Conservation (phyloP, 2,329 filamentous ascomycete species). For the Beauveria bassiana region DNA sequence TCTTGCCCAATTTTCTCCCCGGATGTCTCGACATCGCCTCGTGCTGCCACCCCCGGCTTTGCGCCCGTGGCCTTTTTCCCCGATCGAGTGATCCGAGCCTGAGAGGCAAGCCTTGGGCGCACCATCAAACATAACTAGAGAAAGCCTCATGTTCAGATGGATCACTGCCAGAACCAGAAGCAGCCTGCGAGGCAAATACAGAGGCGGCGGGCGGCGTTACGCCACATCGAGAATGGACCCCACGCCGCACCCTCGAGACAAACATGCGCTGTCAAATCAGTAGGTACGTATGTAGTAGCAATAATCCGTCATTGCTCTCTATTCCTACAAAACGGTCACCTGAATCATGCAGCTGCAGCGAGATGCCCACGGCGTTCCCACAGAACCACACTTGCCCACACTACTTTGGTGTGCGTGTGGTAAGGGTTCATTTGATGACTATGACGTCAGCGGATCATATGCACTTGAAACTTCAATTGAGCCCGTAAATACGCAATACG, state of each 20-base stretch:
- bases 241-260: background rate
- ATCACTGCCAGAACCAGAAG: background rate
- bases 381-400: too few species aligned
- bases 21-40: background rate
- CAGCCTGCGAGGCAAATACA: background rate
- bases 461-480: background rate
- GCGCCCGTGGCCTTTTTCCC: background rate
- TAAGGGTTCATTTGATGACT: slow-evolving; percentile 5
- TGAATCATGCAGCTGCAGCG: background rate
- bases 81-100: background rate
- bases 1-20: background rate
- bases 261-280: too few species aligned
- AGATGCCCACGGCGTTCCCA: background rate
- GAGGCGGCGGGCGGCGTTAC: background rate
- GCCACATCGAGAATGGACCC: background rate
- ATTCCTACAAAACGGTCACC: background rate
- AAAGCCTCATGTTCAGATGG: background rate
- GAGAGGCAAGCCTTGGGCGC: background rate
- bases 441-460: slow-evolving; percentile 6
- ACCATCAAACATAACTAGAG: background rate
- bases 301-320: background rate
- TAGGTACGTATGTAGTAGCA: too few species aligned
- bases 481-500: background rate
- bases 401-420: background rate
- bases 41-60: background rate